Evolutionary conservation across 2,329 filamentous ascomycete genomes (phyloP).

Genomic region (Claviceps lovelessii): DNA sequence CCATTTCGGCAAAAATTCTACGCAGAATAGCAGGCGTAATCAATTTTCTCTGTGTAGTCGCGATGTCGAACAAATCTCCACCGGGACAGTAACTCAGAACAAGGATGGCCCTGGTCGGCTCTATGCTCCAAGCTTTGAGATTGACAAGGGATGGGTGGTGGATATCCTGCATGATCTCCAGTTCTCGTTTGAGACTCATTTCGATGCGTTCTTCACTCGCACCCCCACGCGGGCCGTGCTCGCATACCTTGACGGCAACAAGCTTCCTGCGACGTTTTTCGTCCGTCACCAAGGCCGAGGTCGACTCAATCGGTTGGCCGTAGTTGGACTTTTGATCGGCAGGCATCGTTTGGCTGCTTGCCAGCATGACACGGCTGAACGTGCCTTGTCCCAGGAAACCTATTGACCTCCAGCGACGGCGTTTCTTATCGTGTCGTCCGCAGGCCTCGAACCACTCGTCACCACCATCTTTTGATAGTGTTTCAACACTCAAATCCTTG

Average conservation of each 20-base stretch:
- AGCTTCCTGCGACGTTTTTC: conserved; percentile 55
- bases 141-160: conserved; percentile 83
- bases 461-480: conserved; percentile 26
- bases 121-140: conserved; percentile 80
- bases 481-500: conserved; percentile 25
- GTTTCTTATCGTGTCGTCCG: conserved; percentile 52
- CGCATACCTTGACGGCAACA: conserved; percentile 89
- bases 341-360: conserved; percentile 56
- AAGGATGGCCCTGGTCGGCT: conserved; percentile 66
- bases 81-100: conserved; percentile 87
- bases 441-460: conserved; percentile 57
- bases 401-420: conserved; percentile 64
- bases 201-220: conserved; percentile 88
- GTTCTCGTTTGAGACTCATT: conserved; percentile 82
- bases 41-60: conserved; percentile 54
- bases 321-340: conserved; percentile 23
- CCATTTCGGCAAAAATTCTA: conserved; percentile 78
- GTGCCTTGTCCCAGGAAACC: conserved; percentile 80
- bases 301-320: conserved; percentile 14
- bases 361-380: conserved; percentile 87
- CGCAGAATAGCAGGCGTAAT: conserved; percentile 58
- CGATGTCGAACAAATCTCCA: conserved; percentile 88
- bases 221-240: conserved; percentile 85
- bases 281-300: conserved; percentile 20
- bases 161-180: conserved; percentile 82